phyloP scores from a whole-genome alignment of 495 filamentous ascomycete genomes.

The Aspergillus leporis region DNA sequence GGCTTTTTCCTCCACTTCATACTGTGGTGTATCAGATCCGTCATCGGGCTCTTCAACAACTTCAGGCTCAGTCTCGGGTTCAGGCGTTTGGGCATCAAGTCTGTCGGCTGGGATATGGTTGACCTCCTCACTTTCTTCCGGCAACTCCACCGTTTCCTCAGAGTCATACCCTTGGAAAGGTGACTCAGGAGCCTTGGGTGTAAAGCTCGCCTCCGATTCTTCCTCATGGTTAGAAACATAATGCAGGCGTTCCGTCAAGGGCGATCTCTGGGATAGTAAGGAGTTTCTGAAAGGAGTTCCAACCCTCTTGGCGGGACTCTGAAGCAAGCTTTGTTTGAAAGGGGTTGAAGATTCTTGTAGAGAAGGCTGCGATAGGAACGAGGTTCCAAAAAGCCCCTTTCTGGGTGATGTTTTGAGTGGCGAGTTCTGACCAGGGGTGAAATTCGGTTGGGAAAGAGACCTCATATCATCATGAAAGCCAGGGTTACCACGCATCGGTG shows the following conservation, averaged over 20 bases:
- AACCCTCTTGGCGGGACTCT: slow-evolving; percentile 45
- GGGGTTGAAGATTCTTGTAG: slow-evolving; percentile 33
- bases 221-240: slow-evolving; percentile 7
- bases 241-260: slow-evolving; percentile 12
- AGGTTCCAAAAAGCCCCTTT: slow-evolving; percentile 41
- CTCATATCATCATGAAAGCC: slow-evolving; percentile 21
- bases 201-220: not conserved
- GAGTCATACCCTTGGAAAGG: slow-evolving; percentile 1
- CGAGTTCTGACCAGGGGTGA: slow-evolving; percentile 29
- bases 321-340: slow-evolving; percentile 40
- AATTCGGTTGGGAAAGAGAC: slow-evolving; percentile 26
- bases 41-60: not conserved
- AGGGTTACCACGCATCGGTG: slow-evolving; percentile 23
- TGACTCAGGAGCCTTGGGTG: not conserved
- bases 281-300: slow-evolving; percentile 42
- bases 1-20: not conserved
- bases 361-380: slow-evolving; percentile 27
- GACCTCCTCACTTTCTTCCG: not conserved
- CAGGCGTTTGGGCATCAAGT: not conserved
- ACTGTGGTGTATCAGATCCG: not conserved
- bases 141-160: slow-evolving; percentile 8
- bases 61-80: slow-evolving; percentile 9
- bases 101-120: not conserved
- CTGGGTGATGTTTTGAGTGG: slow-evolving; percentile 49
- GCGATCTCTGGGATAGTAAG: slow-evolving; percentile 17